Percentiles rank a stretch among this genome's conserved stretches.
phyloP scores from a whole-genome alignment of 148 eudicot genomes.

The Hydrangea macrophylla region DNA sequence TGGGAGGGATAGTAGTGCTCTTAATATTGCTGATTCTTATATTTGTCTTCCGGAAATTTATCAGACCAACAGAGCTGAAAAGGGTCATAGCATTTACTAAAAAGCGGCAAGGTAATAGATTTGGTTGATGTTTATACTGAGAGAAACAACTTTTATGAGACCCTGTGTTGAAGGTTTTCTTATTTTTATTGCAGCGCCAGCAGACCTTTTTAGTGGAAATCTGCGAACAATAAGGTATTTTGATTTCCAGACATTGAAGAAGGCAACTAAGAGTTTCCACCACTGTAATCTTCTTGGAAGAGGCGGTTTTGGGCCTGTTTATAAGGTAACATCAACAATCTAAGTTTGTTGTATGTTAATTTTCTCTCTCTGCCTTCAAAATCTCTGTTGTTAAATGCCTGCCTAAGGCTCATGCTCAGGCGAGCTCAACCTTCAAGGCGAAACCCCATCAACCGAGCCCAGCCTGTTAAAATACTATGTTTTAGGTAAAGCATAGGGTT shows the following conservation, averaged over 20 bases:
- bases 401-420: too few species aligned
- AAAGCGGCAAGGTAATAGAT: slow-evolving; percentile 21
- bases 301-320: slow-evolving; percentile 52
- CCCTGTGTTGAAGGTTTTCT: neutral
- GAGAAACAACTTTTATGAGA: neutral
- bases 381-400: too few species aligned
- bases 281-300: slow-evolving; percentile 42
- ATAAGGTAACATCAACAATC: too few species aligned
- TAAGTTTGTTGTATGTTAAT: too few species aligned
- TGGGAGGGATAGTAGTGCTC: slow-evolving; percentile 35
- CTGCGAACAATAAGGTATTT: slow-evolving; percentile 37
- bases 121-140: neutral
- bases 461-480: too few species aligned
- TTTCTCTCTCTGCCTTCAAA: too few species aligned
- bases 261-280: slow-evolving; percentile 50
- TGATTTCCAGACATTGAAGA: slow-evolving; percentile 34
- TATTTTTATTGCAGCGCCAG: slow-evolving; percentile 22
- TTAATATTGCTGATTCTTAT: slow-evolving; percentile 30
- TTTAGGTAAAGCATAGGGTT: too few species aligned
- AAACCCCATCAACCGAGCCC: too few species aligned
- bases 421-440: too few species aligned
- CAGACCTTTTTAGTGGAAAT: slow-evolving; percentile 29
- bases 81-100: neutral
- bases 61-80: slow-evolving; percentile 19
- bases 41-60: slow-evolving; percentile 25